Conservation (phyloP, 2,329 filamentous ascomycete genomes). For the Herpotrichia juniperi region DNA sequence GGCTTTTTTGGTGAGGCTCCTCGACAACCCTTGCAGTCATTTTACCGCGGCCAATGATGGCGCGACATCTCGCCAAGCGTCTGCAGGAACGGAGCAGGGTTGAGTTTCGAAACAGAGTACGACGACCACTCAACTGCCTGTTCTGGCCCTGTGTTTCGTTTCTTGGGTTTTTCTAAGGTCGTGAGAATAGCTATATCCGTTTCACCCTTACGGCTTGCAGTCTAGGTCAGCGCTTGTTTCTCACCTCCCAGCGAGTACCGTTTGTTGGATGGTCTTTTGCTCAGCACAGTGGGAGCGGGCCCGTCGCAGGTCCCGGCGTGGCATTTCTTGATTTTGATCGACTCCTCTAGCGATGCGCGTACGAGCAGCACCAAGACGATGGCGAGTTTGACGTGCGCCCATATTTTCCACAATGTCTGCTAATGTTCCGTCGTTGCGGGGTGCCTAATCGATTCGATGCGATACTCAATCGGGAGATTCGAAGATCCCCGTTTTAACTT, state of each 20-base stretch:
- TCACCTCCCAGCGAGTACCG: background rate
- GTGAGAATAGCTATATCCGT: conserved; percentile 15
- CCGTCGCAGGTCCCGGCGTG: background rate
- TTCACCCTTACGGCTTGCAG: conserved; percentile 27
- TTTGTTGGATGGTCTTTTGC: background rate
- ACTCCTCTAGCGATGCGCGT: background rate
- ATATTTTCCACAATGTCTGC: background rate
- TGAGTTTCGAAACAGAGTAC: conserved; percentile 28
- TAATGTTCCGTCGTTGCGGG: background rate
- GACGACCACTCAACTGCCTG: conserved; percentile 16
- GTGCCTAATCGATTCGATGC: conserved; percentile 1
- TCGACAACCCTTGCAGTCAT: conserved; percentile 18
- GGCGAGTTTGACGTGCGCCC: background rate
- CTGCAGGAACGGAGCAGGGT: conserved; percentile 13
- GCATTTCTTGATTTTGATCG: background rate
- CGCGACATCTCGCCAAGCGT: conserved; percentile 5
- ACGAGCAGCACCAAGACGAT: background rate
- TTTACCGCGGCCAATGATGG: conserved; percentile 30
- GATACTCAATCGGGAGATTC: too few relatives aligned
- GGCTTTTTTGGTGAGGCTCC: conserved; percentile 11
- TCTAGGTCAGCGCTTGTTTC: conserved; percentile 29
- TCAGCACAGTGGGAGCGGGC: background rate
- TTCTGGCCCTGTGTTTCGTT: conserved; percentile 21
- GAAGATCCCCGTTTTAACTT: background rate
- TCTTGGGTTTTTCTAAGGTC: conserved; percentile 21